These are phyloP conservation scores for Extremus antarcticus DNA, from an alignment of 495 filamentous ascomycete species.

Conservation along the genomic window DNA sequence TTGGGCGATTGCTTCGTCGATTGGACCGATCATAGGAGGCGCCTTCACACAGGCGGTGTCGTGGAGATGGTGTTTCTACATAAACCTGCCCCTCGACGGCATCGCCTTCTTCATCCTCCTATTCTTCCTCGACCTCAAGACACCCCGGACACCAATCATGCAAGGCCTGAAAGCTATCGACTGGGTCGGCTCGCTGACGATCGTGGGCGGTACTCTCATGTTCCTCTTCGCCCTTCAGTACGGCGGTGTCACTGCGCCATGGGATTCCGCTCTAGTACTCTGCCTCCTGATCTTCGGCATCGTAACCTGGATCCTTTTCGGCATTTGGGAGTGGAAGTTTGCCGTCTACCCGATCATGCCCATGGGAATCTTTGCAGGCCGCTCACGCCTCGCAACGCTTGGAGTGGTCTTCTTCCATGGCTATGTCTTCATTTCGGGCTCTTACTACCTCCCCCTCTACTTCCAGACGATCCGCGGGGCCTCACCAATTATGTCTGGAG, in stretches of 20 bases:
- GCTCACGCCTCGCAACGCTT: conserved; percentile 49
- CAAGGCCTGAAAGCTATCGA: conserved; percentile 67
- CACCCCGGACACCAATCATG: conserved; percentile 57
- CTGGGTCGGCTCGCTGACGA: conserved; percentile 56
- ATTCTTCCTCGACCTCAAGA: conserved; percentile 65
- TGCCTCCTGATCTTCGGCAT: conserved; percentile 70
- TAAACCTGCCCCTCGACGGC: conserved; percentile 58
- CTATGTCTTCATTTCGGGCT: conserved; percentile 61
- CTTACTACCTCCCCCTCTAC: conserved; percentile 64
- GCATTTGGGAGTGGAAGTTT: conserved; percentile 57
- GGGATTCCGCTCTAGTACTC: conserved; percentile 63
- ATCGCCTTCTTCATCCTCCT: conserved; percentile 54
- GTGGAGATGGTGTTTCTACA: conserved; percentile 39
- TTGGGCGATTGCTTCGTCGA: conserved; percentile 32
- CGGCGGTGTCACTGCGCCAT: conserved; percentile 65
- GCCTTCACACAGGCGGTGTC: conserved; percentile 35
- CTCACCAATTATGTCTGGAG: conserved; percentile 61
- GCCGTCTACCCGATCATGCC: conserved; percentile 74
- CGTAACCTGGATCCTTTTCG: conserved; percentile 49
- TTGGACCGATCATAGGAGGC: conserved; percentile 34
- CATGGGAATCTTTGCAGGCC: conserved; percentile 50
- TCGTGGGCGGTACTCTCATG: conserved; percentile 72
- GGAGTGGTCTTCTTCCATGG: conserved; percentile 52
- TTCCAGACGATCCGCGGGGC: conserved; percentile 51
- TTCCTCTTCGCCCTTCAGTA: conserved; percentile 70